Percentiles rank a stretch among this genome's conserved stretches.
These are phyloP conservation scores for Lactarius indigo DNA, from an alignment of 768 basidiomycete genomes.

Conservation along the genomic window DNA sequence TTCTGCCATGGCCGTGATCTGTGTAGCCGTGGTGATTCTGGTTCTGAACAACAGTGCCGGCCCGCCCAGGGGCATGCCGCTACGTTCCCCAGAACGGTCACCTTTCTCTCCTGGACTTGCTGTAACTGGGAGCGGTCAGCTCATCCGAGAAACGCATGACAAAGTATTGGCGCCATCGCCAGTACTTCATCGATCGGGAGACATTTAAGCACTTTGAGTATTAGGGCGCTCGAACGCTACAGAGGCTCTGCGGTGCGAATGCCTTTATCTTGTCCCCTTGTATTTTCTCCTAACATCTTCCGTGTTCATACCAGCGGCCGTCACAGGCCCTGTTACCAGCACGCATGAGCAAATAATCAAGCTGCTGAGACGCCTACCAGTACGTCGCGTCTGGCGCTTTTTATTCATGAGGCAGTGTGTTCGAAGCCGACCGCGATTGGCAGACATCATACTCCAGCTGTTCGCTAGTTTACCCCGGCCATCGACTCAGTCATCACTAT, in stretches of 20 bases:
- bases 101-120: no score
- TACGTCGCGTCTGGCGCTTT: not conserved
- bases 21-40: not conserved
- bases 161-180: no score
- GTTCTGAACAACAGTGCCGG: slow-evolving; percentile 43
- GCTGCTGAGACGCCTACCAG: slow-evolving; percentile 42
- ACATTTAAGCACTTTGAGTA: slow-evolving; percentile 24
- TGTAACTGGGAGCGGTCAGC: no score
- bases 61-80: no score
- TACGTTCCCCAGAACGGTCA: no score
- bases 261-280: no score
- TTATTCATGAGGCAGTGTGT: slow-evolving; percentile 8
- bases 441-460: slow-evolving; percentile 84
- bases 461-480: slow-evolving; percentile 36
- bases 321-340: slow-evolving; percentile 57
- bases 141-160: no score
- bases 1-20: slow-evolving; percentile 8
- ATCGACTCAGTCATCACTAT: no score
- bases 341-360: slow-evolving; percentile 62
- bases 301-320: not conserved
- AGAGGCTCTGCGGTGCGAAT: slow-evolving; percentile 54
- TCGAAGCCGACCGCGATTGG: slow-evolving; percentile 54
- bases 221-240: slow-evolving; percentile 42
- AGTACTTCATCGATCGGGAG: slow-evolving; percentile 61
- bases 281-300: no score